Evolutionary conservation across 495 filamentous ascomycete species (phyloP).

Genomic region (Annulohypoxylon nitens): DNA sequence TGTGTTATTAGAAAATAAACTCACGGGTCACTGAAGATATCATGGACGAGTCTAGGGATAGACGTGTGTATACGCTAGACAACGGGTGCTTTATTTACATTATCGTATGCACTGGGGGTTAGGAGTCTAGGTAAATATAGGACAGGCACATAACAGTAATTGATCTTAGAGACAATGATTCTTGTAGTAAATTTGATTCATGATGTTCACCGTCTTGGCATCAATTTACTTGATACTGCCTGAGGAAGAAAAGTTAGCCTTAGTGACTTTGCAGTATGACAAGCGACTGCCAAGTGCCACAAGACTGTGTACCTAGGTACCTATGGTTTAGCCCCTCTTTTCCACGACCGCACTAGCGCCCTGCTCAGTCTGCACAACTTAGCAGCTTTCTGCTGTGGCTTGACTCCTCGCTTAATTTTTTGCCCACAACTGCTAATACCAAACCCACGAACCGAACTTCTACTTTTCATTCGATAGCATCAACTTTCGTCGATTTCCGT

Average conservation of each 20-base stretch:
- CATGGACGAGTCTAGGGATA: slow-evolving; percentile 9
- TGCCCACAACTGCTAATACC: slow-evolving; percentile 51
- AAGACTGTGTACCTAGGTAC: too few relatives aligned
- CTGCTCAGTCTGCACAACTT: background rate
- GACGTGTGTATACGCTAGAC: slow-evolving; percentile 23
- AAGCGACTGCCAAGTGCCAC: background rate
- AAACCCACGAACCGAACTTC: slow-evolving; percentile 43
- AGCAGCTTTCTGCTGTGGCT: slow-evolving; percentile 32
- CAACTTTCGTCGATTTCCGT: slow-evolving; percentile 43
- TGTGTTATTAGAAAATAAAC: slow-evolving; percentile 4
- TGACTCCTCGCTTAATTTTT: slow-evolving; percentile 54
- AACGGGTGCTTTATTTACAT: slow-evolving; percentile 29
- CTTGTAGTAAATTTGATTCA: background rate
- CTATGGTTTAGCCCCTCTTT: background rate
- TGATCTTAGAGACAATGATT: background rate
- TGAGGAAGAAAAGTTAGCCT: background rate
- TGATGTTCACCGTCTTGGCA: background rate
- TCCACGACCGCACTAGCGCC: background rate
- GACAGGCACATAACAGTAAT: slow-evolving; percentile 10
- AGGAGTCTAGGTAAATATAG: slow-evolving; percentile 26
- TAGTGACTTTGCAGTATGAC: background rate
- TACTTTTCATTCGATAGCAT: slow-evolving; percentile 43
- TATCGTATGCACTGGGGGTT: slow-evolving; percentile 25
- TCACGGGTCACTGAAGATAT: background rate
- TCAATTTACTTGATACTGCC: background rate